Base-by-base conservation (phyloP, 140 eudicot genomes). In the Ambrosia hybrid region DNA sequence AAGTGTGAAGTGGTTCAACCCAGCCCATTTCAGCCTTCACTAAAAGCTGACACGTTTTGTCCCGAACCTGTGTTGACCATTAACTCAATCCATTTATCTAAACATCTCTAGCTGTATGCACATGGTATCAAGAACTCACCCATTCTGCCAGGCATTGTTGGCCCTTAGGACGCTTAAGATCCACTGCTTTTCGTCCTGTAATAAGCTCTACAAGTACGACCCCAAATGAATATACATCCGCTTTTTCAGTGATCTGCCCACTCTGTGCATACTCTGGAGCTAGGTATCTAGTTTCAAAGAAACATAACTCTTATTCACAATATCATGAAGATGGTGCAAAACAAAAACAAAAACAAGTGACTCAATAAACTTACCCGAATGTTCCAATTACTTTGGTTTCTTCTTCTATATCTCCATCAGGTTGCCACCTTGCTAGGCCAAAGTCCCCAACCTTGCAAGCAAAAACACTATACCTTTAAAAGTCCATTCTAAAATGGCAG, bases 371-470 rank as follows among this genome's bases (percentile, higher is more conserved):
- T 68, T 78, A 94, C 99, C 99, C 99, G 68, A 94, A 91, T 41
- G 99, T 94, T 77, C 99, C 99, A 48, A 94, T 91, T 62, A 91
- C 95, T 90, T 95, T 86, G 26, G 99, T 94, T 85, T 94, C 92
- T 64, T 88, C 99, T 64, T 95, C 99, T 6, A 85, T 91, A 68
- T 85, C 91, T 73, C 99, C 99, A 57, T 94, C 97, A 52, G 99
- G 99, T 74, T 94, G 99, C 97, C 99, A 94, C 62, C 99, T 84
- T 9, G 99, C 99, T 45, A 94, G 84, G 14, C 99, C 99, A 77
- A 95, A 95, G 78, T 91, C 97, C 36, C 99, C 99, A 73, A 95
- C 99, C 97, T 91, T 74, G 67, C 51, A 70, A 6, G n/a, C 55
- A 56, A 73, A 72, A 78, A 67, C 26, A 48, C 30, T 26, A 11